Evolutionary conservation across 345 rosid genomes (phyloP).

Genomic region (Geranium brycei): DNA sequence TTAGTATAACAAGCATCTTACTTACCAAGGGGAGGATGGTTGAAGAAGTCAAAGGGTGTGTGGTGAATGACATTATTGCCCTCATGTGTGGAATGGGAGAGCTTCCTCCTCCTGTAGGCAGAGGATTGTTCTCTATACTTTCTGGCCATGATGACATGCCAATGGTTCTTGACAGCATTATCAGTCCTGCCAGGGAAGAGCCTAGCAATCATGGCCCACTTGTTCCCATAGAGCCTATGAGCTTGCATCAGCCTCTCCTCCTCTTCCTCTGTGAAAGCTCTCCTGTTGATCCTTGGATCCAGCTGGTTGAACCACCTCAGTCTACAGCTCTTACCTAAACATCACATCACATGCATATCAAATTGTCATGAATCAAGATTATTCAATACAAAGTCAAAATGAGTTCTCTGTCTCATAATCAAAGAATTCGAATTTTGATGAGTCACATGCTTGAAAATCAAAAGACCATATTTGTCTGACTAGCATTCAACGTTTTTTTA

Average conservation of each 20-base stretch:
- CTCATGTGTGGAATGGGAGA: slow-evolving; percentile 16
- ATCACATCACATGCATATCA: too few relatives aligned
- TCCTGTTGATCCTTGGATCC: slow-evolving; percentile 86
- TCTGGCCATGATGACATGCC: slow-evolving; percentile 98
- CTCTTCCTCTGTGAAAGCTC: slow-evolving; percentile 87
- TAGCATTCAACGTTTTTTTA: too few relatives aligned
- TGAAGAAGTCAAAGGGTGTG: not conserved
- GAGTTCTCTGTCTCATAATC: too few relatives aligned
- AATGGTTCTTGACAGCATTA: slow-evolving; percentile 94
- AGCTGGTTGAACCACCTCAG: slow-evolving; percentile 94
- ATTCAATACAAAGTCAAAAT: too few relatives aligned
- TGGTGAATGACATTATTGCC: too few relatives aligned
- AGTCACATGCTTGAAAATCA: too few relatives aligned
- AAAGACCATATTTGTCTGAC: too few relatives aligned
- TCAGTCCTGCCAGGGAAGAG: slow-evolving; percentile 98
- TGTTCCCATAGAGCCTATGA: slow-evolving; percentile 87
- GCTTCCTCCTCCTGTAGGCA: slow-evolving; percentile 63
- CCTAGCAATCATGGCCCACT: slow-evolving; percentile 98
- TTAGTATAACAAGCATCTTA: too few relatives aligned
- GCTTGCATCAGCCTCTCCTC: slow-evolving; percentile 93
- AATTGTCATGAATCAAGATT: too few relatives aligned
- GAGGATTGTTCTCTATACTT: slow-evolving; percentile 81
- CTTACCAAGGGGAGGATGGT: not conserved
- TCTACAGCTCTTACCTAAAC: slow-evolving; percentile 82
- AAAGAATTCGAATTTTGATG: too few relatives aligned